Evolutionary conservation across 768 basidiomycete genomes (phyloP).

Genomic region (Megacollybia marginata): DNA sequence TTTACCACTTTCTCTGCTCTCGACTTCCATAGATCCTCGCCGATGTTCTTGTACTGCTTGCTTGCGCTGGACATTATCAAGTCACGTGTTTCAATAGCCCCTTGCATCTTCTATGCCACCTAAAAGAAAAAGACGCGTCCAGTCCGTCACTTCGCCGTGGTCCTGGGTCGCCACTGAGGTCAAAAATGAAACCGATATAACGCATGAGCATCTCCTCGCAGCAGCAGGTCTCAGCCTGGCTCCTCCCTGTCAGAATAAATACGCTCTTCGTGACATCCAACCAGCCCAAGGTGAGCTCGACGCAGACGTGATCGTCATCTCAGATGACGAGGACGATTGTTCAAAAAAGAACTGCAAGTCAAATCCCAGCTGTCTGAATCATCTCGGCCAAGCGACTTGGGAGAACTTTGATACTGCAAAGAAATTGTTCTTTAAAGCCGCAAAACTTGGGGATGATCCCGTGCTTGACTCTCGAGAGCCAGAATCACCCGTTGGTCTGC

Average conservation of each 20-base stretch:
- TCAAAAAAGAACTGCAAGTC: constrained; percentile 56
- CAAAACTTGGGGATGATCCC: constrained; percentile 52
- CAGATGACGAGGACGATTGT: constrained; percentile 55
- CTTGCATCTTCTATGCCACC: not conserved
- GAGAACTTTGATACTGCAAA: constrained; percentile 51
- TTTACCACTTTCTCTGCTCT: constrained; percentile 92
- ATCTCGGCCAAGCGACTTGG: constrained; percentile 81
- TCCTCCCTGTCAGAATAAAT: constrained; percentile 55
- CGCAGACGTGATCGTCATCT: constrained; percentile 62
- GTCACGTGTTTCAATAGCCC: not conserved
- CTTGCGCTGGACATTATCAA: constrained; percentile 57
- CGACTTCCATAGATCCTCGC: constrained; percentile 94
- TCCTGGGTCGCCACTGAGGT: constrained; percentile 74
- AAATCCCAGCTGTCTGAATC: constrained; percentile 84
- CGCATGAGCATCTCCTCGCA: constrained; percentile 53
- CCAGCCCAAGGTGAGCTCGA: constrained; percentile 34
- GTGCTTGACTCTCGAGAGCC: constrained; percentile 37
- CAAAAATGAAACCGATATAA: constrained; percentile 47
- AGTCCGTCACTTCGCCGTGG: constrained; percentile 54
- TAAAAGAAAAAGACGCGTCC: constrained; percentile 30
- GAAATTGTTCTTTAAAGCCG: constrained; percentile 42
- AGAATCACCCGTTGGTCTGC: constrained; percentile 68
- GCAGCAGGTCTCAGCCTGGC: constrained; percentile 44
- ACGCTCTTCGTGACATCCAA: constrained; percentile 17
- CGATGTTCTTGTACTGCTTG: constrained; percentile 82